Base-by-base conservation (phyloP, 345 rosid genomes). In the Eucalyptus erythrocorys region DNA sequence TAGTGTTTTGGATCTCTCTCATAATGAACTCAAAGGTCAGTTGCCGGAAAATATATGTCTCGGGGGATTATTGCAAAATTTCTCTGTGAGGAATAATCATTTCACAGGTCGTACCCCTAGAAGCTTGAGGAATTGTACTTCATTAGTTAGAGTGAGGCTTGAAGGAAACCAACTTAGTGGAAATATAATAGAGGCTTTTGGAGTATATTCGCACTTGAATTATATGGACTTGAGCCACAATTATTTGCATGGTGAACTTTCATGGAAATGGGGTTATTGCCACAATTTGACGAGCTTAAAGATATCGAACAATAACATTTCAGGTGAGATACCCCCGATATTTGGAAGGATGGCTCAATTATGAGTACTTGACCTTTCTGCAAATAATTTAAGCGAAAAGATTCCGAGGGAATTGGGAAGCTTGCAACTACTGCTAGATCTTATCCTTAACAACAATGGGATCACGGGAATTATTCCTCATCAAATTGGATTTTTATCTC, bases 111-210 rank as follows among this genome's bases (percentile, higher is more conserved):
- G 32, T 8, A 71, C 86, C 45, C 90, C 91, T 5, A 90, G 6
- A 32, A 86, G 86, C 87, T 66, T 90, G 50, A 88, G 71, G 87
- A 89, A 88, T 43, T 89, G 92, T 24, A 89, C 82, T 24, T 81
- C 88, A 79, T 89, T 91, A 87, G 0, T 17, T 13, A 88, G 90
- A 55, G 80, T 71, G n/a, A 76, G 87, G 48, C 90, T 91, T 3
- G 71, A 88, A 6, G 32, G 87, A 76, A 91, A 91, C 89, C 88
- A 85, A 17, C 85, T 91, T 2, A 85, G 82, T 7, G 92, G 92
- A 22, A 89, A 88, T 53, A 40, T 91, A 48, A 61, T 87, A 2
- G 87, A 88, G 40, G 79, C 24, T 76, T 91, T 89, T 55, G 92
- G 91, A 12, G 4, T 55, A 4, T 88, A 86, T 55, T 88, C 87